phyloP scores from a whole-genome alignment of 306 rosid species.

The Sesbania bispinosa region DNA sequence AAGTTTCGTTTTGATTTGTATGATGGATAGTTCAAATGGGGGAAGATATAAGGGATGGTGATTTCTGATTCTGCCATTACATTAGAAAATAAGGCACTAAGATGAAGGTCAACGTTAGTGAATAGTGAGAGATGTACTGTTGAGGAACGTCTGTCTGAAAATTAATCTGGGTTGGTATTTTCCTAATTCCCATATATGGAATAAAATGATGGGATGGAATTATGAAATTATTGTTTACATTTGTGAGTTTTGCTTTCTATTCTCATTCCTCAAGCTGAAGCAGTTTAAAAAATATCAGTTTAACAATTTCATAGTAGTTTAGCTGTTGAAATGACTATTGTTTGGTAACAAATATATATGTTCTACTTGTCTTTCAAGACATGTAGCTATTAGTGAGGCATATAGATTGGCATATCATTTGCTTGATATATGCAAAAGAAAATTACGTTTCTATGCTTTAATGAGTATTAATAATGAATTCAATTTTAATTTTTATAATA shows the following conservation, averaged over 20 bases:
- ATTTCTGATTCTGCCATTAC: conserved; percentile 1
- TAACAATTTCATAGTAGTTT: conserved; percentile 16
- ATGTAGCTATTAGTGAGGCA: neutral
- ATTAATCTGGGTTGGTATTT: conserved; percentile 22
- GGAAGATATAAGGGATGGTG: conserved; percentile 10
- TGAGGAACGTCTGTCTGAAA: conserved; percentile 19
- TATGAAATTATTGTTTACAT: conserved; percentile 5
- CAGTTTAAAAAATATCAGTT: conserved; percentile 3
- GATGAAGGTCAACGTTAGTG: conserved; percentile 17
- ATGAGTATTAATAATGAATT: neutral
- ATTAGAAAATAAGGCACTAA: neutral
- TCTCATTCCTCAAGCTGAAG: conserved; percentile 8
- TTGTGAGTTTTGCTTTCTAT: conserved; percentile 3
- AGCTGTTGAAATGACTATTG: conserved; percentile 5
- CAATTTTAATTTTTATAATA: neutral
- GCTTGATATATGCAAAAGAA: neutral
- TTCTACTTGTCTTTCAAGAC: neutral
- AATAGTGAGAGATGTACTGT: conserved; percentile 6
- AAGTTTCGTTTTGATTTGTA: conserved; percentile 7
- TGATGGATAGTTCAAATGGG: conserved; percentile 10
- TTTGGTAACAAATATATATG: neutral
- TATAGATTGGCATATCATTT: conserved; percentile 4
- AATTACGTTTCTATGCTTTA: neutral
- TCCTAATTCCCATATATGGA: neutral
- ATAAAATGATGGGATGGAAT: neutral